These are phyloP conservation scores for Aspergillus neoniger DNA, from an alignment of 2,329 filamentous ascomycete species.

Conservation along the genomic window DNA sequence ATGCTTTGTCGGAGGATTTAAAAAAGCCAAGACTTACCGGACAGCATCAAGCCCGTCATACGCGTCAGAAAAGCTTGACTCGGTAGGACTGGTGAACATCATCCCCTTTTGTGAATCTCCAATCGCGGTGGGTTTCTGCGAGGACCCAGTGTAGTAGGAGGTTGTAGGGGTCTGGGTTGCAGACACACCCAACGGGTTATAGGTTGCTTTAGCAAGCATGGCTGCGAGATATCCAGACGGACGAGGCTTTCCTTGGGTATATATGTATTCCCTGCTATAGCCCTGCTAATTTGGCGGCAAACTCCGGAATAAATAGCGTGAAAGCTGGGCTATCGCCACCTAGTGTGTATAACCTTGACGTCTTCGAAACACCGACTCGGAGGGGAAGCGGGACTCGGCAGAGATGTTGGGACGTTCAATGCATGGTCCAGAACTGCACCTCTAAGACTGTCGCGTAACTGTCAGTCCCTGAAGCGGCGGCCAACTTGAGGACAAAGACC, in stretches of 20 bases:
- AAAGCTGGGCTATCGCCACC: neutral
- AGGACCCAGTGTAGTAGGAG: conserved; percentile 32
- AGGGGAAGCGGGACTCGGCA: neutral
- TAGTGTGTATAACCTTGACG: neutral
- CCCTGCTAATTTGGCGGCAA: neutral
- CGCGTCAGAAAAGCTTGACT: conserved; percentile 84
- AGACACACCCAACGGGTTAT: conserved; percentile 35
- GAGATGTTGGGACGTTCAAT: conserved; percentile 7
- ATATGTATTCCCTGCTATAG: neutral
- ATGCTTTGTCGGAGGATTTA: neutral
- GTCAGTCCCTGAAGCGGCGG: neutral
- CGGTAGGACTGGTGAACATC: conserved; percentile 76
- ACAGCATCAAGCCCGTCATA: conserved; percentile 73
- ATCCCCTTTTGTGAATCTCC: conserved; percentile 37
- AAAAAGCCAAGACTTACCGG: conserved; percentile 53
- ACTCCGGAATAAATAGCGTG: neutral
- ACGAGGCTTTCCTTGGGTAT: neutral
- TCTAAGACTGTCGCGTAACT: neutral
- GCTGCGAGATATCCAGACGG: neutral
- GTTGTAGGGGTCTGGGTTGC: conserved; percentile 39
- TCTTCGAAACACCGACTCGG: neutral
- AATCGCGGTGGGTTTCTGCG: conserved; percentile 32
- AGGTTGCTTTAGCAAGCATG: conserved; percentile 47
- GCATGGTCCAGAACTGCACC: conserved; percentile 8
- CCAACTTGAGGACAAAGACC: neutral